Evolutionary conservation across 192 early-diverging fungal species (phyloP), one percentile per base, ranked within the genome.

Genomic region (Piromyces sp.): DNA sequence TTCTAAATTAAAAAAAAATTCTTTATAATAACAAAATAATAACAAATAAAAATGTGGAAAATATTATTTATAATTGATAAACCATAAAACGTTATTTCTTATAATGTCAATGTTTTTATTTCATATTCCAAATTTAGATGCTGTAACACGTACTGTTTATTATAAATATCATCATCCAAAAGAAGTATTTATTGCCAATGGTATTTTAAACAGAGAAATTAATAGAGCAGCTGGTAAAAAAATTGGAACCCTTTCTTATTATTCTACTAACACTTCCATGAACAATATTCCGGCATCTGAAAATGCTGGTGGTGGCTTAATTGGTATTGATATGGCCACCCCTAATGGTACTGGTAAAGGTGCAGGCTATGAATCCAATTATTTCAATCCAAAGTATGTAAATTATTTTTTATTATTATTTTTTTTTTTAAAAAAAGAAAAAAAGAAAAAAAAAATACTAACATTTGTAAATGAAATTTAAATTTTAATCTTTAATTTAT

Each of bases 131-230:
- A 42, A 78, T 30, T 11, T 28, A 90, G 90, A 92, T 82, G 83
- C 87, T n/a, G 87, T 92, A 17, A 86, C 88, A 13, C 82, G 89
- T 31, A 91, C 90, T 15, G 89, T 89, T 26, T 91, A 87, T 82
- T 87, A 88, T 84, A 90, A 92, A 81, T 91, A 91, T 81, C 89
- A 84, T 82, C 91, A 92, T 80, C 91, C 91, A 79, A 92, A 92
- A 80, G 91, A 92, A 81, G 90, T 90, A 17, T 88, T 87, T 81
- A 87, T 92, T 13, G 82, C 87, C 4, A 87, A 90, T 81, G 91
- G 91, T 16, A 87, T 92, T 22, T 85, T 92, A 33, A 92, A 92
- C 79, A 85, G 91, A 79, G 91, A 90, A 81, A 80, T 91, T 68
- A 90, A 90, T 81, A 86, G 87, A 17, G 90, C 90, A 16, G 91